phyloP scores from a whole-genome alignment of 768 basidiomycete genomes.

The Macrocybe gigantea region DNA sequence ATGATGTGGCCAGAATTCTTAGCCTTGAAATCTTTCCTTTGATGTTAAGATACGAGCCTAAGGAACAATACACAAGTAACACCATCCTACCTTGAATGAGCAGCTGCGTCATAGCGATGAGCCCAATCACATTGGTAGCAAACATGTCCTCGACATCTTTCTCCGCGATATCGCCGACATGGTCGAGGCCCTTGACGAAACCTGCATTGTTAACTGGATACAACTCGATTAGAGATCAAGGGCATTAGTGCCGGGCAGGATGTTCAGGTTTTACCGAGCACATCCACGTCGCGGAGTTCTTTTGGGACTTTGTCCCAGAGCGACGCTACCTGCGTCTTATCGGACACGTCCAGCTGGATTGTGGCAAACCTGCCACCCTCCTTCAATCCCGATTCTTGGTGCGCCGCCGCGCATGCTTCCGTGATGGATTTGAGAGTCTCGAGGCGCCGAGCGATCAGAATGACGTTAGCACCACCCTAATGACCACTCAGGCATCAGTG shows the following conservation, averaged over 20 bases:
- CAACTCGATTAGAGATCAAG: constrained; percentile 1
- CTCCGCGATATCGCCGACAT: constrained; percentile 75
- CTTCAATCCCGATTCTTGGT: constrained; percentile 64
- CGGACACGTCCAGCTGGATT: constrained; percentile 75
- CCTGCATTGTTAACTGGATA: constrained; percentile 65
- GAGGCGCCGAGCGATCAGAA: constrained; percentile 73
- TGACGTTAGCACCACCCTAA: constrained; percentile 83
- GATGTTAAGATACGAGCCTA: not conserved
- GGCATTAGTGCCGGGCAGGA: not conserved
- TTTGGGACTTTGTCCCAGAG: constrained; percentile 69
- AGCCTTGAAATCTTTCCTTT: constrained; percentile 61
- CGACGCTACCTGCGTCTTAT: constrained; percentile 62
- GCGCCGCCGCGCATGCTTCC: constrained; percentile 60
- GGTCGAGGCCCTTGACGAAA: constrained; percentile 83
- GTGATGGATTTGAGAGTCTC: constrained; percentile 71
- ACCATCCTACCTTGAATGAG: constrained; percentile 45
- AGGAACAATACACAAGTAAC: not conserved
- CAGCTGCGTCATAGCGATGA: constrained; percentile 80
- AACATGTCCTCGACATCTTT: constrained; percentile 83
- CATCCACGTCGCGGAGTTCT: constrained; percentile 69
- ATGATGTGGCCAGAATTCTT: constrained; percentile 84
- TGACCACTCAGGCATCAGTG: not conserved
- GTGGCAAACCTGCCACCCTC: constrained; percentile 75
- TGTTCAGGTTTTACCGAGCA: constrained; percentile 55
- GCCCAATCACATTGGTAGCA: constrained; percentile 74